Evolutionary conservation across 2,329 filamentous ascomycete species (phyloP).

Genomic region (Epichloe gansuensis): DNA sequence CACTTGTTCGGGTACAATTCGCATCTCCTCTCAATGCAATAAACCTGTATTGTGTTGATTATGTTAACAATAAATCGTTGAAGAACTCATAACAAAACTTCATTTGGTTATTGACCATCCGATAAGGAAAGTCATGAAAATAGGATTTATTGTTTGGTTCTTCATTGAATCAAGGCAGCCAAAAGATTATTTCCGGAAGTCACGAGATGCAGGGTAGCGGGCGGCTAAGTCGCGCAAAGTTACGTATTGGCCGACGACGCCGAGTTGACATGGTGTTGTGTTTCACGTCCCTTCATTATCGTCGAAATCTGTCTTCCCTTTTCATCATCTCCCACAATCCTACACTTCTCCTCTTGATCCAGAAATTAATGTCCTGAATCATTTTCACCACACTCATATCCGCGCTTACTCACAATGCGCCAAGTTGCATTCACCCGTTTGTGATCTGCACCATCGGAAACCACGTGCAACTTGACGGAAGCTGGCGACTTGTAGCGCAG

Average conservation of each 20-base stretch:
- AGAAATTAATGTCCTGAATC: no score
- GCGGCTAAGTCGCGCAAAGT: not conserved
- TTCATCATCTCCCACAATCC: not conserved
- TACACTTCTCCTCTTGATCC: not conserved
- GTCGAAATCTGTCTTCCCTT: not conserved
- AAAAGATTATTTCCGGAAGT: not conserved
- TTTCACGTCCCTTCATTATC: not conserved
- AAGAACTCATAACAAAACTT: no score
- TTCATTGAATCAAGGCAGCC: no score
- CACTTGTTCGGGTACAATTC: no score
- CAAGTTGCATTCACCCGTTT: slow-evolving; percentile 7
- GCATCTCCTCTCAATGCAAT: no score
- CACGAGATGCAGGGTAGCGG: not conserved
- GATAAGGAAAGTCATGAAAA: no score
- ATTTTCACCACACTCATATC: not conserved
- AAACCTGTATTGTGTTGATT: no score
- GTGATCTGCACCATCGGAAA: not conserved
- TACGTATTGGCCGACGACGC: not conserved
- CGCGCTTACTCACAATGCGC: slow-evolving; percentile 1
- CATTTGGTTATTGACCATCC: no score
- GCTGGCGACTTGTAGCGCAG: slow-evolving; percentile 6
- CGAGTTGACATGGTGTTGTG: not conserved
- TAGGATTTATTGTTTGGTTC: no score
- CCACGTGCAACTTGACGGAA: not conserved
- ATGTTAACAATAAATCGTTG: no score